A percentile compares a stretch with the other conserved stretches of the same genome.
phyloP scores from a whole-genome alignment of 495 filamentous ascomycete species.

The Podospora pseudoanserina region DNA sequence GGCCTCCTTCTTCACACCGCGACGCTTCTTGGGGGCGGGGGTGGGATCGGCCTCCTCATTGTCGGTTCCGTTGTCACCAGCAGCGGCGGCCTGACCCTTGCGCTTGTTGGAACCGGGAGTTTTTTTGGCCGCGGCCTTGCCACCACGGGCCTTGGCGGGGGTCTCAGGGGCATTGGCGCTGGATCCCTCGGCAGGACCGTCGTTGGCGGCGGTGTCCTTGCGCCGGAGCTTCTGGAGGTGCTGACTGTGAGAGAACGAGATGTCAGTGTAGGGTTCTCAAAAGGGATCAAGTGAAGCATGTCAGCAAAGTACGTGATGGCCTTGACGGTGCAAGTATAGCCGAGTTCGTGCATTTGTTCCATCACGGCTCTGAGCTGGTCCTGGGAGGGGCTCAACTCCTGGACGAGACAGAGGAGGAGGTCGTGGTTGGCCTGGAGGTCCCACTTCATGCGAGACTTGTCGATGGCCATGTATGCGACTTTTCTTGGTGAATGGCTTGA shows the following conservation, averaged over 20 bases:
- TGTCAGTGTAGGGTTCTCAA: constrained; percentile 17
- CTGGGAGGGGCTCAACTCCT: constrained; percentile 20
- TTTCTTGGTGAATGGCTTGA: not conserved
- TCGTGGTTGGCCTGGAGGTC: constrained; percentile 29
- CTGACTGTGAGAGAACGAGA: constrained; percentile 27
- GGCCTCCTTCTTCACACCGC: constrained; percentile 4
- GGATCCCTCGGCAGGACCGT: constrained; percentile 2
- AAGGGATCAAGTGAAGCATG: not conserved
- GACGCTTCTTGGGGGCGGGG: constrained; percentile 13
- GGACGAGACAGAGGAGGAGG: constrained; percentile 23
- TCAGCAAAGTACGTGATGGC: constrained; percentile 28
- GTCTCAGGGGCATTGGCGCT: not conserved
- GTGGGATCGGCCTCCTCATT: constrained; percentile 11
- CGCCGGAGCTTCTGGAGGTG: constrained; percentile 40
- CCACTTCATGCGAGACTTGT: constrained; percentile 27
- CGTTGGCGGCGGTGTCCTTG: constrained; percentile 25
- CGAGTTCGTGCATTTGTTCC: constrained; percentile 21
- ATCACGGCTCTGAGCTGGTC: constrained; percentile 23
- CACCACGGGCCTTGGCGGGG: not conserved
- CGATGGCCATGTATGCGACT: not conserved
- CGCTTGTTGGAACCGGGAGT: constrained; percentile 4
- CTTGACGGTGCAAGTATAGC: constrained; percentile 30
- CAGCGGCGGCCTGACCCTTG: not conserved
- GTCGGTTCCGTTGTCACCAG: not conserved
- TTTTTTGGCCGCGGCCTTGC: constrained; percentile 3